Evolutionary conservation across 108 stramenopile species (phyloP).

Genomic region (Nitzschia sp.): DNA sequence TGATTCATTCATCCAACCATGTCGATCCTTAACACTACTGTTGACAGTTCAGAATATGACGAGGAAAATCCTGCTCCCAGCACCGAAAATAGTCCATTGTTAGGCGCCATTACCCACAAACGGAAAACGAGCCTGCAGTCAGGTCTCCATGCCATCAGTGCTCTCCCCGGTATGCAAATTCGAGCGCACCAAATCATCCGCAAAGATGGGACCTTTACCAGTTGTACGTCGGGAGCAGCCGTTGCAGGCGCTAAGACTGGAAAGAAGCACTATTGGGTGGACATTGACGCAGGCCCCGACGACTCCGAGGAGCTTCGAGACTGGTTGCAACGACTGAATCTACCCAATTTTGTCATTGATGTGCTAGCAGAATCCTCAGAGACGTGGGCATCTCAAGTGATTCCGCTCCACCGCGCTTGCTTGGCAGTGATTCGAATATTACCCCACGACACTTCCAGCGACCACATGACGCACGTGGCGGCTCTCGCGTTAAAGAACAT

Average conservation of each 20-base stretch:
- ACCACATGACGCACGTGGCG: conserved; percentile 43
- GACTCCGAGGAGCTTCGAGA: conserved; percentile 37
- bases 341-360: conserved; percentile 46
- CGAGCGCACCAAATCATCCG: background rate
- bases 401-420: conserved; percentile 34
- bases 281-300: conserved; percentile 46
- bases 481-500: conserved; percentile 41
- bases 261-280: conserved; percentile 44
- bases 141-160: background rate
- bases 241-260: background rate
- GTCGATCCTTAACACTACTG: too few species aligned
- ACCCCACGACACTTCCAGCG: conserved; percentile 29
- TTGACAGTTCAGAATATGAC: too few species aligned
- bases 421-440: conserved; percentile 53
- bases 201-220: background rate
- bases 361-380: conserved; percentile 36
- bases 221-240: background rate
- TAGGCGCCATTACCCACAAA: background rate
- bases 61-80: background rate
- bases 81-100: background rate
- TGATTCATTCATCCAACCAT: too few species aligned
- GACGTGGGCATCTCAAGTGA: conserved; percentile 46
- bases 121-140: conserved; percentile 6
- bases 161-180: conserved; percentile 16
- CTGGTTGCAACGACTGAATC: conserved; percentile 40